Evolutionary conservation across 768 basidiomycete genomes (phyloP), one percentile per base, ranked within the genome.

Genomic region (Lactifluus volemus): DNA sequence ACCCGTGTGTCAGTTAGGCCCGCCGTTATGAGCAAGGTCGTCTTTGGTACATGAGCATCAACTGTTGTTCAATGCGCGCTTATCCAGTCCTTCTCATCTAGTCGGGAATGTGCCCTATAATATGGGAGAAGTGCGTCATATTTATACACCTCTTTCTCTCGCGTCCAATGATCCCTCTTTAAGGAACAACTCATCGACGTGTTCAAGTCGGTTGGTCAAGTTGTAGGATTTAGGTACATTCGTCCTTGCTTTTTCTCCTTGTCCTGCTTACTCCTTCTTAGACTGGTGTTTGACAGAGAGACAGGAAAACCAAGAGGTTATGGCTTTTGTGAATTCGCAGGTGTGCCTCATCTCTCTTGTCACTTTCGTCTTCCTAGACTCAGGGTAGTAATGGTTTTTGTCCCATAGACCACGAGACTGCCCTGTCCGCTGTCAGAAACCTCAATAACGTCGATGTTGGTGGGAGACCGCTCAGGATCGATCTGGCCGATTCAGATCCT

Each of bases 301-400:
- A 93, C 92, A n/a, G 92, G 92, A 57, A 95, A 95, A 71, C 91
- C 93, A 53, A 88, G 86, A 74, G 93, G 93, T 32, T 96, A 94
- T 72, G 93, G 92, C 21, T 92, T 92, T 70, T 92, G 91, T 78
- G 91, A 93, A 82, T 94, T 91, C 68, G 83, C 87, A 66, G 92
- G 90, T 92, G 82, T 30, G 64, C 52, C 12, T 50, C 44, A 25
- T 25, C 15, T 7, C 55, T 44, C 36, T 38, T 19, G 19, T 42
- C 15, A 42, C 38, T 6, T 48, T 5, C 30, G 25, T 32, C 57
- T 21, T 41, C 11, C 30, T 44, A 11, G 15, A 11, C 11, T 17
- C 29, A 2, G 34, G 49, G n/a, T 45, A 32, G 5, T 21, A 34
- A 42, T 49, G 9, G 4, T 21, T 29, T n/a, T 32, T 38, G 5